Base-by-base conservation (phyloP, 495 filamentous ascomycete species). In the Parachaetomium inaequale region DNA sequence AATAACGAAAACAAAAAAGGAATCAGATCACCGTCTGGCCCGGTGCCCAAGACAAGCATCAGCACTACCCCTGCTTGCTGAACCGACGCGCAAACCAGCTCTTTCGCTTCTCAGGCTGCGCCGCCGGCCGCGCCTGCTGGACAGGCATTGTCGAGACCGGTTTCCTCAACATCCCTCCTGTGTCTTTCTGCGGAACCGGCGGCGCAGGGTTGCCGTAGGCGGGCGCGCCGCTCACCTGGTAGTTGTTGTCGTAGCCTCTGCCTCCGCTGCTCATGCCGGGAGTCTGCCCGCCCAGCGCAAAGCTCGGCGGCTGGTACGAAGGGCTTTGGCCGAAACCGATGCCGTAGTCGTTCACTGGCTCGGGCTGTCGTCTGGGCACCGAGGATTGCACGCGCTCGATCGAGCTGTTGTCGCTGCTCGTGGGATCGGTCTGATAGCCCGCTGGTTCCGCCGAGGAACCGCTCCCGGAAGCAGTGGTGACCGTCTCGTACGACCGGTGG, bases 361-460 rank as follows among this genome's bases (percentile, higher is more conserved):
- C 76, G 23, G 58, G 64, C 42, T 72, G 71, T 14, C 72, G 73
- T 68, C 86, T 82, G 4, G 84, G 77, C 11, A 81, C 76, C 56
- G 86, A 82, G 57, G 86, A 82, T 46, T 84, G 81, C 26, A 86
- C 75, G 54, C 89, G 87, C 64, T 96, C 91, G 58, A 93, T 82
- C 4, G 90, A 95, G 75, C 90, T 95, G 75, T 96, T 95, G 62
- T 95, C 86, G 61, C 90, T 94, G 72, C 89, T 95, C 40, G 79
- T 82, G 1, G 91, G 92, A 65, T 96, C 91, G 34, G 90, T 95
- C 46, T 87, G 88, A 69, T 92, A 90, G n/a, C 85, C 88, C 66
- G 82, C 85, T 17, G 85, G 84, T 46, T 94, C 90, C 52, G 77
- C 85, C 52, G 86, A 84, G 53, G 85, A 87, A 36, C 86, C 89